These are phyloP conservation scores for Ophiostoma piceae DNA, from an alignment of 2,329 filamentous ascomycete species.

Conservation along the genomic window DNA sequence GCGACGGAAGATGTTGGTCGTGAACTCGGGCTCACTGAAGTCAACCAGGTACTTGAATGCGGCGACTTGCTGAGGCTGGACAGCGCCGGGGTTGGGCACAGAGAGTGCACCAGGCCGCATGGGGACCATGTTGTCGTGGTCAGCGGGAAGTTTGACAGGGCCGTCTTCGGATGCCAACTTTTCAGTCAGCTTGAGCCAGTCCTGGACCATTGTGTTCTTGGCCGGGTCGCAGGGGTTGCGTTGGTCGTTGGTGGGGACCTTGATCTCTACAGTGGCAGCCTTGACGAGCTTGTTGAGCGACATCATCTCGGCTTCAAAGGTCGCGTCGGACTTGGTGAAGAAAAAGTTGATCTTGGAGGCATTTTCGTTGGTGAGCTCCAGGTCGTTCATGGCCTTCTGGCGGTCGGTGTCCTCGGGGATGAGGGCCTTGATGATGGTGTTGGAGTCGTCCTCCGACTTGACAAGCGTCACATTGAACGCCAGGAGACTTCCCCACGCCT, in stretches of 20 bases:
- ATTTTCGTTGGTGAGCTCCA: conserved; percentile 22
- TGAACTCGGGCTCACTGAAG: conserved; percentile 27
- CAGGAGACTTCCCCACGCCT: conserved; percentile 21
- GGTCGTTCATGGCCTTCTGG: conserved; percentile 1
- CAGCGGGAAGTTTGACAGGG: neutral
- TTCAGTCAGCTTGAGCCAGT: conserved; percentile 6
- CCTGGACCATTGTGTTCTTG: neutral
- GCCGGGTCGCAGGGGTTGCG: neutral
- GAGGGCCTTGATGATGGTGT: conserved; percentile 17
- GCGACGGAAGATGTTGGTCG: conserved; percentile 27
- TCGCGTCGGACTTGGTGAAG: conserved; percentile 26
- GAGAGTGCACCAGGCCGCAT: neutral
- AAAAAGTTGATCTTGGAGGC: conserved; percentile 22
- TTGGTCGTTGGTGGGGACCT: neutral
- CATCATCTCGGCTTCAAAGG: conserved; percentile 26
- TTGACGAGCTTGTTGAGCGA: conserved; percentile 24
- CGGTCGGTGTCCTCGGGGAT: conserved; percentile 18
- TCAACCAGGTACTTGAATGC: conserved; percentile 28
- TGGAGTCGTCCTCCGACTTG: conserved; percentile 10
- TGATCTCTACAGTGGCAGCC: neutral
- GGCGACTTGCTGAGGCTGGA: conserved; percentile 26
- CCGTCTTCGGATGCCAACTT: neutral
- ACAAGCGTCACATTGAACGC: conserved; percentile 25
- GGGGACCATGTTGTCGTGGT: neutral
- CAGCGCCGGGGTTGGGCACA: conserved; percentile 14